phyloP scores from a whole-genome alignment of 495 filamentous ascomycete species.

The Thozetella sp. region DNA sequence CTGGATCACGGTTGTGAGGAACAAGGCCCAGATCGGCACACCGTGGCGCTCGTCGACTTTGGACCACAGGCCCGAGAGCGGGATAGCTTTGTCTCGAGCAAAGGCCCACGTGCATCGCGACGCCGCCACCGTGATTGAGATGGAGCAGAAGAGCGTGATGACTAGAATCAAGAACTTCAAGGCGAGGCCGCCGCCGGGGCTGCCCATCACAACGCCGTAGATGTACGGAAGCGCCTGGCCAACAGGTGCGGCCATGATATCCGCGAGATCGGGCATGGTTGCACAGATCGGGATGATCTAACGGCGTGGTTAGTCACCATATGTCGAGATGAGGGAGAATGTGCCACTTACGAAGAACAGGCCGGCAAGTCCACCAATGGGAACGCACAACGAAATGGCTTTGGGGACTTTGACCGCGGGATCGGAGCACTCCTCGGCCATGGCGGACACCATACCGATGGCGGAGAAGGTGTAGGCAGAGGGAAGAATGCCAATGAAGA shows the following conservation, averaged over 20 bases:
- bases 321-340: background rate
- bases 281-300: conserved; percentile 63
- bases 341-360: conserved; percentile 54
- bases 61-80: conserved; percentile 66
- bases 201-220: conserved; percentile 61
- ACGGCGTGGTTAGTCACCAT: background rate
- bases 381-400: conserved; percentile 60
- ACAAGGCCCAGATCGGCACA: conserved; percentile 57
- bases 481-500: conserved; percentile 57
- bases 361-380: conserved; percentile 58
- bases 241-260: conserved; percentile 52
- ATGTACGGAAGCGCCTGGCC: conserved; percentile 61
- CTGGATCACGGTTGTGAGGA: conserved; percentile 55
- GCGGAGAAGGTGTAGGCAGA: conserved; percentile 59
- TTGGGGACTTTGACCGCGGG: conserved; percentile 59
- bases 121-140: conserved; percentile 60
- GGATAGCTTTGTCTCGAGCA: conserved; percentile 67
- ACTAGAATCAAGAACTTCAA: conserved; percentile 74
- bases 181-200: conserved; percentile 66
- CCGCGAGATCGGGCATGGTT: conserved; percentile 53
- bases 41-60: conserved; percentile 50
- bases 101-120: conserved; percentile 64
- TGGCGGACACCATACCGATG: conserved; percentile 62
- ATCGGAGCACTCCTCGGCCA: conserved; percentile 57
- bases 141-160: conserved; percentile 63